phyloP scores from a whole-genome alignment of 768 basidiomycete species.

The Cystofilobasidium bisporidii region DNA sequence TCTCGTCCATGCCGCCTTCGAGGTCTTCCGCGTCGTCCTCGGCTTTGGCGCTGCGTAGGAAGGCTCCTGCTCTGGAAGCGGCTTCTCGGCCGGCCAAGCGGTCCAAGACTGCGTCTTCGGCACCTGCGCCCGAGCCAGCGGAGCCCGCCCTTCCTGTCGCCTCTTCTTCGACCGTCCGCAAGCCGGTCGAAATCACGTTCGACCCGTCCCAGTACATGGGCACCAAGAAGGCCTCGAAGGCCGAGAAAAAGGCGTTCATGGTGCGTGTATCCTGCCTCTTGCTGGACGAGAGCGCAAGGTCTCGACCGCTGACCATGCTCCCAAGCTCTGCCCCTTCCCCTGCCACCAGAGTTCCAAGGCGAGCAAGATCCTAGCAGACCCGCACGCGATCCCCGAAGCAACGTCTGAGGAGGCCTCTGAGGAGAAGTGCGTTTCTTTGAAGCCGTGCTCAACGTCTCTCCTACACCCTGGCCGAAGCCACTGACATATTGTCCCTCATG shows the following conservation, averaged over 20 bases:
- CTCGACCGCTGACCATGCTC: background rate
- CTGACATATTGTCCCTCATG: too few relatives aligned
- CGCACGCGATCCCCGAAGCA: constrained; percentile 22
- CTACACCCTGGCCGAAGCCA: background rate
- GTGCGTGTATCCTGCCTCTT: constrained; percentile 29
- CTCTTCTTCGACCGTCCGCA: background rate
- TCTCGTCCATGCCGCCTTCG: background rate
- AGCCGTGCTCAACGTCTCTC: too few relatives aligned
- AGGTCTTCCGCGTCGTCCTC: background rate
- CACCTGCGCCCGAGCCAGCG: constrained; percentile 2
- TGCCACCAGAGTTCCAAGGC: constrained; percentile 33
- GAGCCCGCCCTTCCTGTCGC: background rate
- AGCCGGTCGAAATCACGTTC: constrained; percentile 36
- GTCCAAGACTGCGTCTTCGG: background rate
- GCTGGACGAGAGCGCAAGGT: too few relatives aligned
- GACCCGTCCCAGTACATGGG: constrained; percentile 25
- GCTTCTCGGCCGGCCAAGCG: background rate
- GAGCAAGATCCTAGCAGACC: constrained; percentile 34
- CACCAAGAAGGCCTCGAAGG: constrained; percentile 29
- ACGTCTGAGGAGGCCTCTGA: constrained; percentile 27
- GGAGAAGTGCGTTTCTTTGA: constrained; percentile 28
- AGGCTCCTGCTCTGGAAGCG: background rate
- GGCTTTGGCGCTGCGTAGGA: background rate
- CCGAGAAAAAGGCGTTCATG: constrained; percentile 40
- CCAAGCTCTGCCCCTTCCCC: background rate